Evolutionary conservation across 2,329 filamentous ascomycete species (phyloP), one percentile per base, ranked within the genome.

Genomic region (Fusarium metavorans): DNA sequence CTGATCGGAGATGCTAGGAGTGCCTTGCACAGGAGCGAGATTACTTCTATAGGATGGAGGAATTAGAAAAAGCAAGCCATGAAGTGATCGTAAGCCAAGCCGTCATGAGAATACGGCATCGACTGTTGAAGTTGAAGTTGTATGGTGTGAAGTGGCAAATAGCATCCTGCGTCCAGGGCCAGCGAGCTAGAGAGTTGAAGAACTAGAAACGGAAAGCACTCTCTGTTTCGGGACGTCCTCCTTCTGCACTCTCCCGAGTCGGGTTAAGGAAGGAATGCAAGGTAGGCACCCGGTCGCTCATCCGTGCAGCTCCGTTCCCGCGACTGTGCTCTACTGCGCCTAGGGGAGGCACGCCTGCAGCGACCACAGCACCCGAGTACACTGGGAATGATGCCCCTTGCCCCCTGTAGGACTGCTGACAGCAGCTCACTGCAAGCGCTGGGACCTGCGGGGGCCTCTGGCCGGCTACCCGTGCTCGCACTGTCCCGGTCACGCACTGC

Each of bases 391-490:
- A 54, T 64, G 66, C 65, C 61, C 35, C 30, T 56, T 45, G 32
- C 35, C 50, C 54, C 43, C 52, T 56, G 32, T 71, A 67, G 74
- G 66, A 73, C 74, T 64, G 66, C 75, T 70, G 71, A 63, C 69
- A 76, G 78, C 75, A 79, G 77, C 67, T 71, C 71, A 64, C 43
- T 66, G 72, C 70, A 74, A 64, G 68, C 71, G 73, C 71, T 70
- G 65, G 64, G 50, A 58, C 34, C 48, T 69, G 43, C 32, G 64
- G 66, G 67, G 63, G 14, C 10, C 14, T 66, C 37, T 59, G 62
- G 32, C 56, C 37, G 54, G 43, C 39, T 35, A 56, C 35, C 60
- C 48, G 45, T 63, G 48, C 57, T 64, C 60, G 66, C 71, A 60
- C 71, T 68, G 66, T 59, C 39, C 20, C 27, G 34, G 58, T 52